These are phyloP conservation scores for Aquilaria malaccensis DNA, from an alignment of 345 rosid species.

Conservation along the genomic window DNA sequence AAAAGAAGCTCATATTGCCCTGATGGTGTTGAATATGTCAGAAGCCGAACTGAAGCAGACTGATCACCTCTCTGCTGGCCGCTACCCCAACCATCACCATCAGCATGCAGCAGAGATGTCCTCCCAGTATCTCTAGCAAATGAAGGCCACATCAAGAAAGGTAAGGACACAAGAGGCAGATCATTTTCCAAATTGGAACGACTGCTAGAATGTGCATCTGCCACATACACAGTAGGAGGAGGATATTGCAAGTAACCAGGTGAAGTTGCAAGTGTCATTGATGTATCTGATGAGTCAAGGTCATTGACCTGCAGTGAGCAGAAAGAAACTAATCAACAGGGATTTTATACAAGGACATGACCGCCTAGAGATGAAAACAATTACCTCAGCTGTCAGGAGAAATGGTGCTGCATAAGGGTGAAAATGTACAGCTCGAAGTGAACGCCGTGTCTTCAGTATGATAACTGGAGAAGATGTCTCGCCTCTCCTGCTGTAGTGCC, in stretches of 20 bases:
- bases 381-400: conserved; percentile 76
- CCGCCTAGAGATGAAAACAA: conserved; percentile 14
- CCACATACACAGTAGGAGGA: conserved; percentile 50
- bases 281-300: conserved; percentile 66
- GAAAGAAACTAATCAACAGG: conserved; percentile 16
- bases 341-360: conserved; percentile 12
- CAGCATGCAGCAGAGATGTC: conserved; percentile 30
- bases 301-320: conserved; percentile 65
- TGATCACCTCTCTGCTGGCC: conserved; percentile 38
- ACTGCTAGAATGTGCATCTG: conserved; percentile 43
- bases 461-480: conserved; percentile 55
- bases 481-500: conserved; percentile 63
- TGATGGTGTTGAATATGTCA: conserved; percentile 38
- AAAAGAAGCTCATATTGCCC: conserved; percentile 44
- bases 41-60: conserved; percentile 39
- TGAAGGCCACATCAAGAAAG: conserved; percentile 41
- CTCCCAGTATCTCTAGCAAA: conserved; percentile 39
- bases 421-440: conserved; percentile 74
- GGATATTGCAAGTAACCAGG: conserved; percentile 61
- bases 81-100: conserved; percentile 30
- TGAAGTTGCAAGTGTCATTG: conserved; percentile 57
- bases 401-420: conserved; percentile 70
- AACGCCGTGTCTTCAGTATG: conserved; percentile 58
- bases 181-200: conserved; percentile 43
- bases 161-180: conserved; percentile 44